phyloP scores from a whole-genome alignment of 495 filamentous ascomycete species.

The Aspergillus ostianus region DNA sequence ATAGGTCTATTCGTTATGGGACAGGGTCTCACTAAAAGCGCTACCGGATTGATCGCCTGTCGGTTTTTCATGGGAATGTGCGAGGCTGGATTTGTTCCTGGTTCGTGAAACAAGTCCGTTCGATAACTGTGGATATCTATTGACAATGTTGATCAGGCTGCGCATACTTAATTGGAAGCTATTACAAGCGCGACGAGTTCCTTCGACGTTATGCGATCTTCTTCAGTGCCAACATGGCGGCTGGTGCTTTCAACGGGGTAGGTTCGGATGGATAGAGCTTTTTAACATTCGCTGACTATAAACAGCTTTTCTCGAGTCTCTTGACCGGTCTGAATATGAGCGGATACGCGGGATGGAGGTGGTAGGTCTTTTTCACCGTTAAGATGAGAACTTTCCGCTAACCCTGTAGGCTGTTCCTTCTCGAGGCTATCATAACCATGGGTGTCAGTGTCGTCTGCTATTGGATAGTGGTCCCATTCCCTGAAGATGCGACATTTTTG shows the following conservation, averaged over 20 bases:
- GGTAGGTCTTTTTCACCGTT: constrained; percentile 17
- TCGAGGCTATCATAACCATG: constrained; percentile 48
- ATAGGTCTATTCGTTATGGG: constrained; percentile 44
- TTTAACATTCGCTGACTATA: constrained; percentile 10
- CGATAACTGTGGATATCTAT: background rate
- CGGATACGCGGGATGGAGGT: constrained; percentile 31
- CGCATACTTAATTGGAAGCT: constrained; percentile 52
- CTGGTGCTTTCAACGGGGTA: constrained; percentile 56
- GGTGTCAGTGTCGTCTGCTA: constrained; percentile 38
- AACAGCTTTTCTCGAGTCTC: constrained; percentile 48
- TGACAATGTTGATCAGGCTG: constrained; percentile 16
- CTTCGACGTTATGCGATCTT: constrained; percentile 55
- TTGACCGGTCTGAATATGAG: constrained; percentile 50
- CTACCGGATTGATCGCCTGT: constrained; percentile 45
- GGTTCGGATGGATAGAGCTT: background rate
- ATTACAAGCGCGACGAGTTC: constrained; percentile 59
- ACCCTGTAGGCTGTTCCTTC: constrained; percentile 22
- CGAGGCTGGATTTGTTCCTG: constrained; percentile 54
- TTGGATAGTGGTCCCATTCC: constrained; percentile 54
- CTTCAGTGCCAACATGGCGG: constrained; percentile 53
- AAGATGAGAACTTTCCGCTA: background rate
- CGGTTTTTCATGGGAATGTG: constrained; percentile 52
- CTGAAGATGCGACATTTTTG: constrained; percentile 47
- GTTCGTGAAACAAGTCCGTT: constrained; percentile 22
- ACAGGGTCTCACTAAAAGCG: constrained; percentile 52